Conservation (phyloP, 768 basidiomycete genomes). For the Serendipita vermifera region DNA sequence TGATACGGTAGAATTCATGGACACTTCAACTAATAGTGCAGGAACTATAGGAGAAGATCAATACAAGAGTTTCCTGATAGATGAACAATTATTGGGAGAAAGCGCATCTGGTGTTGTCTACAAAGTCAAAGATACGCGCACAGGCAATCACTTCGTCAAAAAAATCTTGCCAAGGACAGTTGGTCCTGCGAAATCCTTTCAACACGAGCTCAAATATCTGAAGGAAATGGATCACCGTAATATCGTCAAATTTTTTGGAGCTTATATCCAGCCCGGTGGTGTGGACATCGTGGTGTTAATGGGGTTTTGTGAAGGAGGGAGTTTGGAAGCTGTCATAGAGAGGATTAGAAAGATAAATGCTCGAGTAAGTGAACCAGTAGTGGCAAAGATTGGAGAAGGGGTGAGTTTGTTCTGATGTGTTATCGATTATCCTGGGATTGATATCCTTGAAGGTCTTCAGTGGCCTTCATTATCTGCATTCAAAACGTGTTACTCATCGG, state of each 20-base stretch:
- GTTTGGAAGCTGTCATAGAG: conserved; percentile 78
- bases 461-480: conserved; percentile 88
- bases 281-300: conserved; percentile 93
- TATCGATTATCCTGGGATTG: no score
- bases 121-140: conserved; percentile 77
- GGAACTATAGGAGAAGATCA: no score
- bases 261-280: conserved; percentile 72
- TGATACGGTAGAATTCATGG: no score
- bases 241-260: conserved; percentile 85
- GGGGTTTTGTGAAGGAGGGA: conserved; percentile 81
- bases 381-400: conserved; percentile 21
- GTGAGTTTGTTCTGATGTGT: background rate
- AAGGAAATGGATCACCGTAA: conserved; percentile 72
- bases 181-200: conserved; percentile 82
- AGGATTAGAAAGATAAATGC: conserved; percentile 67
- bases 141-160: conserved; percentile 71
- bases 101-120: conserved; percentile 95
- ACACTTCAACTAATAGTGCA: no score
- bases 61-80: conserved; percentile 68
- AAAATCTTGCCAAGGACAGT: conserved; percentile 88
- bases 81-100: conserved; percentile 70
- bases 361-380: conserved; percentile 74
- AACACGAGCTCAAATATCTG: conserved; percentile 85
- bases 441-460: conserved; percentile 69
- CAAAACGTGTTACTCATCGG: conserved; percentile 84